Evolutionary conservation across 139 green algal species (phyloP).

Genomic region (Tetradesmus lagerheimii): DNA sequence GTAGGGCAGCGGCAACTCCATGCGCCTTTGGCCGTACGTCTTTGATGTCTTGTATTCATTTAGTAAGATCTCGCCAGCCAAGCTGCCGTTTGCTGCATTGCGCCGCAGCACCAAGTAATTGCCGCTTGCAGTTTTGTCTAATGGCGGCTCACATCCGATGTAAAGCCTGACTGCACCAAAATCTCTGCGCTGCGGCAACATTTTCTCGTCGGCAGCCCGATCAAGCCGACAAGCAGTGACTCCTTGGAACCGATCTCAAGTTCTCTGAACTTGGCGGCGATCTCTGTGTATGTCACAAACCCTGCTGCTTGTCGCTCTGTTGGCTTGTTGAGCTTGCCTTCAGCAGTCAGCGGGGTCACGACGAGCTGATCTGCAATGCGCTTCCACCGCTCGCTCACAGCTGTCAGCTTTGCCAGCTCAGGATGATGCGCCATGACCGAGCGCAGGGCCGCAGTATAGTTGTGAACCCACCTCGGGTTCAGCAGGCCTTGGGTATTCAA

Average conservation of each 20-base stretch:
- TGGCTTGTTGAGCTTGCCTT: not conserved
- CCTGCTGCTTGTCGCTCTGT: not conserved
- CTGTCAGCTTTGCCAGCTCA: not conserved
- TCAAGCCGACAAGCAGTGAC: not conserved
- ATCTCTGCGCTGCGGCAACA: not conserved
- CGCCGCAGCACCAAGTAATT: not conserved
- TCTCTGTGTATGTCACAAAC: not conserved
- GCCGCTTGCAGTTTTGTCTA: not conserved
- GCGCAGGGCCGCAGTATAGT: not conserved
- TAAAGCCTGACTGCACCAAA: not conserved
- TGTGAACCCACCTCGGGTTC: not conserved
- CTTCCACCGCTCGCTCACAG: not conserved
- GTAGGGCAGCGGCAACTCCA: not conserved
- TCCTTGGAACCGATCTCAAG: not conserved
- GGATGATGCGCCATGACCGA: not conserved
- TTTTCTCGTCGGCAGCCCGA: not conserved
- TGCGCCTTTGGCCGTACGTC: not conserved
- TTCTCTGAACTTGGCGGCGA: not conserved
- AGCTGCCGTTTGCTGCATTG: not conserved
- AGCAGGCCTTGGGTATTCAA: not conserved
- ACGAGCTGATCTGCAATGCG: not conserved
- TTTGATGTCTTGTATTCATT: constrained; percentile 15
- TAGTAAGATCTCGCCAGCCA: not conserved
- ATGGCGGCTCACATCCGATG: not conserved
- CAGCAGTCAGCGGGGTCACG: too few species aligned